Evolutionary conservation across 177 flowering plant species (phyloP).

Genomic region (Vitis hybrid): DNA sequence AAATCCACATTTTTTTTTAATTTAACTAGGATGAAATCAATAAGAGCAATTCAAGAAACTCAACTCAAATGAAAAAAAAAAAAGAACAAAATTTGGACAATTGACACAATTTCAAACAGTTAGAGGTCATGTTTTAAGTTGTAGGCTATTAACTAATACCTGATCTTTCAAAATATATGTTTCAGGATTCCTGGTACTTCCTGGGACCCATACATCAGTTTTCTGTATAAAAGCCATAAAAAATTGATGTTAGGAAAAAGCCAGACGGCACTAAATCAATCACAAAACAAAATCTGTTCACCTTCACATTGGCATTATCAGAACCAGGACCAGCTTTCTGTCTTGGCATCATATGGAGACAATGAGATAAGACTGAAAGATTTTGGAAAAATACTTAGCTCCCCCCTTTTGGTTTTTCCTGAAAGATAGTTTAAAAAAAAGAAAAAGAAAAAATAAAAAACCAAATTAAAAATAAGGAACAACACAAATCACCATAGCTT

Average conservation of each 20-base stretch:
- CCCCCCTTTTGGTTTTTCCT: conserved; percentile 94
- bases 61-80: background rate
- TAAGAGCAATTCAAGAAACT: background rate
- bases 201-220: conserved; percentile 77
- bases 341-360: conserved; percentile 97
- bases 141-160: conserved; percentile 42
- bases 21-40: background rate
- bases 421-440: conserved; percentile 2
- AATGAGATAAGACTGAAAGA: conserved; percentile 74
- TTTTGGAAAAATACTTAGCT: conserved; percentile 85
- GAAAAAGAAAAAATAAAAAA: background rate
- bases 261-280: background rate
- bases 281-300: conserved; percentile 9
- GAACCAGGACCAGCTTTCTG: conserved; percentile 52
- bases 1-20: conserved; percentile 38
- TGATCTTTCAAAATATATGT: conserved; percentile 81
- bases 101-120: background rate
- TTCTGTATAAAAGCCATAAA: conserved; percentile 39
- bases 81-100: background rate
- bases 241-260: background rate
- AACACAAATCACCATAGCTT: background rate
- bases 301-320: conserved; percentile 52
- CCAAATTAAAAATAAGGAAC: background rate
- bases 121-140: background rate
- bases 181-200: conserved; percentile 83